Conservation (phyloP, 2,329 filamentous ascomycete genomes). For the Aureobasidium sp. region DNA sequence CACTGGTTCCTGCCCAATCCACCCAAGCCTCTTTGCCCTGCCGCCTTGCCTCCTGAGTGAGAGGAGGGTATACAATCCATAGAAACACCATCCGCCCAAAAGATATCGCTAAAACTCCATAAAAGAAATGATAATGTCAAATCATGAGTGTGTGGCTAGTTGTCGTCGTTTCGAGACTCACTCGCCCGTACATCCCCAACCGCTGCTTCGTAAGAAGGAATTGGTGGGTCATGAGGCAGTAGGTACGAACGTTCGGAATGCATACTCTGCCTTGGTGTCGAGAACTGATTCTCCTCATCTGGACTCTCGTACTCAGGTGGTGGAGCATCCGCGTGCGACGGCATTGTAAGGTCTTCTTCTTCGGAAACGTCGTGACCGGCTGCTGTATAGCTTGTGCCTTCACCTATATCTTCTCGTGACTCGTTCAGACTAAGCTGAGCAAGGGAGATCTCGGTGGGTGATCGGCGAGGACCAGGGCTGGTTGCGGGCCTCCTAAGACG, state of each 20-base stretch:
- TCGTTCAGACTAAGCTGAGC: conserved; percentile 70
- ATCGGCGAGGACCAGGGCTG: conserved; percentile 80
- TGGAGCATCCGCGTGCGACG: conserved; percentile 17
- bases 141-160: neutral
- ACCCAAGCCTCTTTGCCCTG: neutral
- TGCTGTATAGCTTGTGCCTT: conserved; percentile 45
- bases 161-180: neutral
- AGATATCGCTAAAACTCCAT: conserved; percentile 4
- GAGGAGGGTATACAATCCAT: neutral
- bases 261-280: conserved; percentile 20
- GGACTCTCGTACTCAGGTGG: conserved; percentile 44
- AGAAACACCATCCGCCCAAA: conserved; percentile 1
- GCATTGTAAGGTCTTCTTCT: conserved; percentile 19
- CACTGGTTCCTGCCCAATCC: neutral
- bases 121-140: neutral
- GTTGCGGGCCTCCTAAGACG: conserved; percentile 56
- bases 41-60: neutral
- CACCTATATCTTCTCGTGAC: conserved; percentile 53
- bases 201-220: conserved; percentile 75
- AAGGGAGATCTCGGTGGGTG: conserved; percentile 91
- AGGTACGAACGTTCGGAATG: conserved; percentile 14
- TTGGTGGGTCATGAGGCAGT: conserved; percentile 46
- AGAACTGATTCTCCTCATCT: conserved; percentile 18
- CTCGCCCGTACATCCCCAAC: conserved; percentile 30
- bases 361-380: neutral